These are phyloP conservation scores for Brassica rapa DNA, from an alignment of 345 rosid genomes.

Conservation along the genomic window DNA sequence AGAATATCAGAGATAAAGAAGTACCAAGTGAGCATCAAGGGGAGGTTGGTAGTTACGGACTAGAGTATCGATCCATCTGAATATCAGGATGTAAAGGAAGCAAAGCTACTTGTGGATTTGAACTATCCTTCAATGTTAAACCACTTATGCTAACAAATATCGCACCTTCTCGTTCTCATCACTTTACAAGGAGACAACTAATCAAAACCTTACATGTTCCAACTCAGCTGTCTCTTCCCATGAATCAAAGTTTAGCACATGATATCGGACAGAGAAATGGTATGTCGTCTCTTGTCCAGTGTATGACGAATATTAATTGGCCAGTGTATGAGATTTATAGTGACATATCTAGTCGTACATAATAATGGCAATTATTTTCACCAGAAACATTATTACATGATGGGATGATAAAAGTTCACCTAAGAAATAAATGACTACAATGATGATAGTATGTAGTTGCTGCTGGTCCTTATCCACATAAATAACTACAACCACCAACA, in stretches of 20 bases:
- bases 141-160: neutral
- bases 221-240: conserved; percentile 92
- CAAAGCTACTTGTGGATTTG: conserved; percentile 88
- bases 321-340: neutral
- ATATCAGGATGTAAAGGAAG: conserved; percentile 95
- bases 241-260: conserved; percentile 69
- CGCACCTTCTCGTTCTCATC: conserved; percentile 62
- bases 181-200: conserved; percentile 1
- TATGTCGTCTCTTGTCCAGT: neutral
- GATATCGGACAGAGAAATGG: conserved; percentile 67
- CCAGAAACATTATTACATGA: neutral
- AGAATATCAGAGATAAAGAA: neutral
- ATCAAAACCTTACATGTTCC: conserved; percentile 64
- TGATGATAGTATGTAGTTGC: neutral
- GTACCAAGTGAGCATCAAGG: conserved; percentile 97
- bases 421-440: neutral
- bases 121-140: conserved; percentile 65
- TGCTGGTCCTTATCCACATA: conserved; percentile 31
- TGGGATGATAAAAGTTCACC: neutral
- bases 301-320: neutral
- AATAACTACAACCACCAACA: conserved; percentile 26
- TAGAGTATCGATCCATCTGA: conserved; percentile 95
- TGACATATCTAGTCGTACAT: neutral
- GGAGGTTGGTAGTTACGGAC: conserved; percentile 93
- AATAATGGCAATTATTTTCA: neutral